phyloP scores from a whole-genome alignment of 495 filamentous ascomycete genomes.

The Penicillium paxilli region DNA sequence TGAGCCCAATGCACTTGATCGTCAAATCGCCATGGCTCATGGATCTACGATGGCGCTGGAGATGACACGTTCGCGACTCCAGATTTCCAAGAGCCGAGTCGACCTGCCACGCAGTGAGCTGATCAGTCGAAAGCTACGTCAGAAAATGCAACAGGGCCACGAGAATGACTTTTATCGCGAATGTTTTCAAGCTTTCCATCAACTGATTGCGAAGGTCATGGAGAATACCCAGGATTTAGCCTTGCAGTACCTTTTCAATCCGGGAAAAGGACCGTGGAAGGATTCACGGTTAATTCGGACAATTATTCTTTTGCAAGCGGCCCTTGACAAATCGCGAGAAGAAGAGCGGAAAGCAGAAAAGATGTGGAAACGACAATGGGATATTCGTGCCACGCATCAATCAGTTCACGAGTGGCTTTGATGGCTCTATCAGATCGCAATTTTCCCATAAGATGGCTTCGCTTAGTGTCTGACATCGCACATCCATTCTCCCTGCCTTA shows the following conservation, averaged over 20 bases:
- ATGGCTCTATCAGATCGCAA: no score
- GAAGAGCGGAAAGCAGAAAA: neutral
- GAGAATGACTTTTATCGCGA: conserved; percentile 15
- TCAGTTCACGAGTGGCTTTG: neutral
- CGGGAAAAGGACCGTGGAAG: neutral
- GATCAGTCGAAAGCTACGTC: conserved; percentile 2
- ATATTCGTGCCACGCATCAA: neutral
- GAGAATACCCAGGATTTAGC: neutral
- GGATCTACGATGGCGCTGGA: conserved; percentile 10
- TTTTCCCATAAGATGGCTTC: no score
- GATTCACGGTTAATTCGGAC: neutral
- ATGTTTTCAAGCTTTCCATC: conserved; percentile 2
- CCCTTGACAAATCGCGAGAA: neutral
- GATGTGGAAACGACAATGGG: neutral
- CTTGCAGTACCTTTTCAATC: conserved; percentile 4
- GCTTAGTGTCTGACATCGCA: no score
- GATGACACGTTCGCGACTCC: conserved; percentile 8
- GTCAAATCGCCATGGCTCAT: conserved; percentile 9
- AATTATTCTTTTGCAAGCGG: neutral
- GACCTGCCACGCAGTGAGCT: conserved; percentile 1
- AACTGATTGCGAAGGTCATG: neutral
- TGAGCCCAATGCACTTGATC: neutral
- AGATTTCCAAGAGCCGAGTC: neutral
- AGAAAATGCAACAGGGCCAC: conserved; percentile 4
- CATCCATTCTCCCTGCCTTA: no score